Evolutionary conservation across 2,329 filamentous ascomycete species (phyloP), one percentile per base, ranked within the genome.

Genomic region (Ceratocystis cacaofunesta): DNA sequence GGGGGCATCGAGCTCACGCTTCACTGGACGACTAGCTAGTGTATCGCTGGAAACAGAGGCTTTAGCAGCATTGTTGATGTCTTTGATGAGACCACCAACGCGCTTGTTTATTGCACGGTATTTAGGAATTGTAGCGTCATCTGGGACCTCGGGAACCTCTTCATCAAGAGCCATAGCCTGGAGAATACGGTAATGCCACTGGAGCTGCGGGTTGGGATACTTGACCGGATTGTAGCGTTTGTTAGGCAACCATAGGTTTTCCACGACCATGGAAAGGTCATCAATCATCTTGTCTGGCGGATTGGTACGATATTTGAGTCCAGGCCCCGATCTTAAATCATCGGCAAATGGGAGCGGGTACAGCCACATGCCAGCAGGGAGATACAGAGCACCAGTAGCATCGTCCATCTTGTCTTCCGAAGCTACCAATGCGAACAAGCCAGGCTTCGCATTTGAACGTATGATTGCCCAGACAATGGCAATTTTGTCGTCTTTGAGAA

Each of bases 131-230:
- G 94, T 97, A 69, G 88, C 86, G 72, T 99, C 94, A 15, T 83
- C 79, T 1, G 76, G 76, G 62, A 86, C 82, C 22, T 88, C 86
- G 0, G 92, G 92, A 1, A 95, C 77, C 69, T 96, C 92, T 73
- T 99, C 94, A 44, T 96, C 92, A 0, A 99, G 79, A 0, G 94
- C 94, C 66, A 96, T 81, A 5, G 89, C 88, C 75, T 99, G 94
- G 0, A 99, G 78, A 58, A 99, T 95, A 68, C 85, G 87, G 78
- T 97, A 99, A 76, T 97, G 94, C 92, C 92, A 99, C 76, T 99
- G 94, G 28, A 99, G 79, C 7, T 89, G 83, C 8, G 92, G 91
- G 68, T 99, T 99, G 0, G 94, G 90, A 71, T 96, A 97, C 71
- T 88, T 94, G 1, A 79, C 78, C 0, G 92, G 92, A 69, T 95